Conservation (phyloP, 306 rosid species). For the Cucumis sativus region DNA sequence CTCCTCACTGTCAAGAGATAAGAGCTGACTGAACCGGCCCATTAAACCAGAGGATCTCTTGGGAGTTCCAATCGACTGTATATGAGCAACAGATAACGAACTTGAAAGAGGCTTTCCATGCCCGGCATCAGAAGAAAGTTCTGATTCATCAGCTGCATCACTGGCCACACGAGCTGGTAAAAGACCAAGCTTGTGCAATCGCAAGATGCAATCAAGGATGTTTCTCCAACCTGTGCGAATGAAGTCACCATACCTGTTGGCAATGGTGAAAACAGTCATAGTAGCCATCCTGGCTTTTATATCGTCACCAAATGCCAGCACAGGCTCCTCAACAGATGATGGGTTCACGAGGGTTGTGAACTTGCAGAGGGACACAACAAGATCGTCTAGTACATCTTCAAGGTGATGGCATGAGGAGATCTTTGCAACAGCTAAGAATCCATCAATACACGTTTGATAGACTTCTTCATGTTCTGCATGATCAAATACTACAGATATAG, state of each 20-base stretch:
- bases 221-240: conserved; percentile 97
- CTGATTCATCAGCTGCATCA: conserved; percentile 87
- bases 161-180: conserved; percentile 98
- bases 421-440: conserved; percentile 89
- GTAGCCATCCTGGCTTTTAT: conserved; percentile 95
- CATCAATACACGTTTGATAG: conserved; percentile 89
- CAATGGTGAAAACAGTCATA: conserved; percentile 81
- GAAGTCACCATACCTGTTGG: conserved; percentile 90
- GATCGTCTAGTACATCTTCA: conserved; percentile 96
- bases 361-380: conserved; percentile 94
- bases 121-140: conserved; percentile 63
- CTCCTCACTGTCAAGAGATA: conserved; percentile 95
- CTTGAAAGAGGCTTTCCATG: conserved; percentile 62
- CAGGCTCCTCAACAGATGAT: conserved; percentile 75
- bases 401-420: conserved; percentile 97
- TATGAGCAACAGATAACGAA: conserved; percentile 70
- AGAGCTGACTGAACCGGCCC: conserved; percentile 97
- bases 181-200: conserved; percentile 92
- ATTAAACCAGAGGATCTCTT: conserved; percentile 91
- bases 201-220: conserved; percentile 87
- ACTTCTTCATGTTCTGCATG: conserved; percentile 93
- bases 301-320: conserved; percentile 90
- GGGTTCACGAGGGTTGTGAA: conserved; percentile 91
- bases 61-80: conserved; percentile 77
- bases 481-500: conserved; percentile 95